Evolutionary conservation across 495 filamentous ascomycete genomes (phyloP), one percentile per base, ranked within the genome.

Genomic region (Talaromyces wortmannii): DNA sequence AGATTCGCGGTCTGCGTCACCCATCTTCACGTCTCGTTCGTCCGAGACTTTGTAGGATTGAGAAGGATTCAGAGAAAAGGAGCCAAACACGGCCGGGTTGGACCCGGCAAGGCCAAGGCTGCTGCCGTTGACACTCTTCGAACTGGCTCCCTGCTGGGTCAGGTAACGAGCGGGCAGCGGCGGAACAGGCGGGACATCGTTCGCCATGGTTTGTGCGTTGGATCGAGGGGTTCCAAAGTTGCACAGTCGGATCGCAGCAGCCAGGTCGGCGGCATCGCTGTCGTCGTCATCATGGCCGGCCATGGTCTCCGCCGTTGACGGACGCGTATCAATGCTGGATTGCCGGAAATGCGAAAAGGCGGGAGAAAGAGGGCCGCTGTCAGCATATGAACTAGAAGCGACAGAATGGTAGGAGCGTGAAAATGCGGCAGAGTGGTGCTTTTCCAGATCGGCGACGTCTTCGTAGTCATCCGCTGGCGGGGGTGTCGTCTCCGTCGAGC

Each of bases 171-270:
- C 85, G 1, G 91, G 91, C 52, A 96, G 74, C 29, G 90, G 87
- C 29, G 91, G 91, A 7, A 97, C 91, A 0, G 91, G 91, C 32
- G 91, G 91, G 8, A 90, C 84, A 60, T 92, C 92, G 13, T 82
- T 70, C 6, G 86, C 84, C 44, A 95, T 78, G 46, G 80, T 79
- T 8, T 86, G 78, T 30, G 89, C 83, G 10, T 86, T 82, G 8
- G 78, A 83, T 36, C 88, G 85, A 46, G 88, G 90, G 52, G 86
- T 92, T 44, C 87, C 85, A 63, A 96, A 91, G 67, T 90, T 95
- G 81, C 94, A 97, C 57, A 96, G 73, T 58, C 92, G 90, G 42
- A 96, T 89, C 4, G 92, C 92, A 4, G 94, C 92, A 6, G 92
- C 94, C 55, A 98, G 77, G 53, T 77, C 74, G 7, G 71, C 72